Percentiles rank a stretch among this genome's conserved stretches.
Conservation (phyloP, 768 basidiomycete genomes). For the Kwoniella newhampshirensis region DNA sequence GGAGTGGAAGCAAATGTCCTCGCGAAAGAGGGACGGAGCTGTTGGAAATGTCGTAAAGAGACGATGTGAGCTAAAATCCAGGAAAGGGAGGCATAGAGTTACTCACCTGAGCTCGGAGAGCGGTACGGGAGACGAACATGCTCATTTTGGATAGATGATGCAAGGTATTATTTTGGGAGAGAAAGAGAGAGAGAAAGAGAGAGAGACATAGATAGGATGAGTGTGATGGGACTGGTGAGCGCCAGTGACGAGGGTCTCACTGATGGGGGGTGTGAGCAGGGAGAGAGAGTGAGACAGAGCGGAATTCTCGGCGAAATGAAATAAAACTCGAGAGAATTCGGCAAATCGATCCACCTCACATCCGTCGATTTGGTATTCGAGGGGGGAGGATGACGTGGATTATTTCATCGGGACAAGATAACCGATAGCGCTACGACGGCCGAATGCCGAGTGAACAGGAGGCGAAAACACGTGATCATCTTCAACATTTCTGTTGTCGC, state of each 20-base stretch:
- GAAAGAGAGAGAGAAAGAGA: slow-evolving; percentile 6
- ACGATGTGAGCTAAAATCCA: neutral
- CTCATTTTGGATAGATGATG: slow-evolving; percentile 28
- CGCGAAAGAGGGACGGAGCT: slow-evolving; percentile 43
- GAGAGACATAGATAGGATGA: neutral
- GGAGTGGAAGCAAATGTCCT: slow-evolving; percentile 49
- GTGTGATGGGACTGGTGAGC: neutral
- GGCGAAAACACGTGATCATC: too few relatives aligned
- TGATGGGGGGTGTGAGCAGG: neutral
- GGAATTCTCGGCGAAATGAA: too few relatives aligned
- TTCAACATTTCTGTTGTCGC: neutral
- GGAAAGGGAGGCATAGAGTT: neutral
- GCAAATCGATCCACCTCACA: too few relatives aligned
- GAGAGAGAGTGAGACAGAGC: too few relatives aligned
- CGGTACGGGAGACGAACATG: slow-evolving; percentile 43
- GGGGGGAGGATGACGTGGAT: too few relatives aligned
- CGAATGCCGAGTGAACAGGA: too few relatives aligned
- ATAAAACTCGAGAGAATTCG: too few relatives aligned
- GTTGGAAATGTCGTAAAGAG: neutral
- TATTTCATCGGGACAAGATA: too few relatives aligned
- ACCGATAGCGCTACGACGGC: too few relatives aligned
- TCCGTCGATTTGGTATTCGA: too few relatives aligned
- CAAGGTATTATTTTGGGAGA: neutral
- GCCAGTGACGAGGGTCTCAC: slow-evolving; percentile 18
- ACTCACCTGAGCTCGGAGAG: slow-evolving; percentile 49